Evolutionary conservation across 441 rosid genomes (phyloP), one percentile per base, ranked within the genome.

Genomic region (Jatropha multifida): DNA sequence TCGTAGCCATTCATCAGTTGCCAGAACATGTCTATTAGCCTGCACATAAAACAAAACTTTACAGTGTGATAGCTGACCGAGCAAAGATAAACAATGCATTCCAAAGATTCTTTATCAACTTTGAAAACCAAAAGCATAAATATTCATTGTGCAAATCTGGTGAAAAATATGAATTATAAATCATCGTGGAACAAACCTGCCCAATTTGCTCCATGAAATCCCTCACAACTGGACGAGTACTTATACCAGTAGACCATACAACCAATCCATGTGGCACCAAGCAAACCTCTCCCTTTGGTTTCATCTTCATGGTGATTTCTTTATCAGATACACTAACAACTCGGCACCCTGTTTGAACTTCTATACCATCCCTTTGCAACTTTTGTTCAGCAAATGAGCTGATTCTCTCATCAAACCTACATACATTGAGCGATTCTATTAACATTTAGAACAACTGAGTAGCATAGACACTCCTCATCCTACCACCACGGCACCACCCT

Each of bases 191-290:
- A 59, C 81, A 68, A 41, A 92, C 97, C 95, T 96, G 98, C 23
- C 92, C 97, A 77, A 96, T 82, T 86, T 94, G 92, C 81, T 87
- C 87, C 97, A 96, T 96, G 75, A 96, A 84, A 84, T 96, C 93
- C 76, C 67, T 88, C 72, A 94, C 84, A 52, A 89, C 88, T 23
- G 97, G 97, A 49, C 92, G 94, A 75, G 97, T 91, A 71, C 88
- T 89, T 79, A 93, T 80, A 38, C 99, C 98, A 69, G 99, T 88
- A 67, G 99, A 96, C 99, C 98, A 94, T 68, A 96, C 79, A 73
- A 92, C 86, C 85, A 96, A 78, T 46, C 99, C 98, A 81, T 92
- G 93, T 12, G 98, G 94, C 74, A 96, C 23, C 42, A 90, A 80
- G 48, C 82, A 76, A 60, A 82, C 77, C 64, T 89, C 90, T 76